Conservation (phyloP, 225 moss, liverwort and hornwort species). For the Polytrichum commune region DNA sequence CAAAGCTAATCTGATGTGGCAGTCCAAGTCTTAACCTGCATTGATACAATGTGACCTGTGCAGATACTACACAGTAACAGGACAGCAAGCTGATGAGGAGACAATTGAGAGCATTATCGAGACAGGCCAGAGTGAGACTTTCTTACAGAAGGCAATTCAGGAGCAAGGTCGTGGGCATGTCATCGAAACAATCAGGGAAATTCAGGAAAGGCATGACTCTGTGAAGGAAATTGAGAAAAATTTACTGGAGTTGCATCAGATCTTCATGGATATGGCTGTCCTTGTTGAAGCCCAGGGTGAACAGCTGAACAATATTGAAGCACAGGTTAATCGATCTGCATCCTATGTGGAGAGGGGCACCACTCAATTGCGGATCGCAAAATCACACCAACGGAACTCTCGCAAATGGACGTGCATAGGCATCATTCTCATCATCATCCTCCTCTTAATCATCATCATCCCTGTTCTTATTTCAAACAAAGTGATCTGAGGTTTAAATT, state of each 20-base stretch:
- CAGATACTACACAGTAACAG: constrained; percentile 54
- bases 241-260: constrained; percentile 47
- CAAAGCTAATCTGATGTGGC: too few relatives aligned
- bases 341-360: constrained; percentile 21
- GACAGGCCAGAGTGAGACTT: constrained; percentile 53
- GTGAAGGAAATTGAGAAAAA: constrained; percentile 54
- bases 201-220: constrained; percentile 54
- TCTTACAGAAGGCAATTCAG: constrained; percentile 53
- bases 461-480: constrained; percentile 5
- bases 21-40: too few relatives aligned
- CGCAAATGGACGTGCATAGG: constrained; percentile 22
- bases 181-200: constrained; percentile 47
- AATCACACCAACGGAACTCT: constrained; percentile 13
- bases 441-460: constrained; percentile 4
- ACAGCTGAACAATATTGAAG: constrained; percentile 52
- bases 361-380: constrained; percentile 18
- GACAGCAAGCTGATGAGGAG: constrained; percentile 48
- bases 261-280: constrained; percentile 57
- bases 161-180: constrained; percentile 62
- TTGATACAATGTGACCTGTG: background rate
- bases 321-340: constrained; percentile 34
- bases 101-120: constrained; percentile 51
- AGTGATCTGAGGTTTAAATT: constrained; percentile 3
- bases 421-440: constrained; percentile 11
- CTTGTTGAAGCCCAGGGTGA: constrained; percentile 55